phyloP scores from a whole-genome alignment of 768 basidiomycete genomes.

The Trametes sanguinea region DNA sequence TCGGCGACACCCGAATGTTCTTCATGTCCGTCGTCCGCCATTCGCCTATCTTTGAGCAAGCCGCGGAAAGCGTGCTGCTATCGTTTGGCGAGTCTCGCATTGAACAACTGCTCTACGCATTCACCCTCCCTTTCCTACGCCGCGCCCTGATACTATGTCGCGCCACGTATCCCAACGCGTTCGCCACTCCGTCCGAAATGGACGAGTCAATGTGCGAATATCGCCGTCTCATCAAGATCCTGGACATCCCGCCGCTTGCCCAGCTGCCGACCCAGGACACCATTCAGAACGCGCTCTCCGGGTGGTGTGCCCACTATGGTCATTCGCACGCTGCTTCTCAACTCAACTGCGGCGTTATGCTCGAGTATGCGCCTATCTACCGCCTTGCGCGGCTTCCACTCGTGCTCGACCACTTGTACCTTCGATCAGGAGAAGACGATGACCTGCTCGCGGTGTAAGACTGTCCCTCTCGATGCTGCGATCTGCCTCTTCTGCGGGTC shows the following conservation, averaged over 20 bases:
- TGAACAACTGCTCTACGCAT: constrained; percentile 82
- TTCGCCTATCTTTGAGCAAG: constrained; percentile 85
- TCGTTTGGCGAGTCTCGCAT: constrained; percentile 83
- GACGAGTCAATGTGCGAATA: constrained; percentile 67
- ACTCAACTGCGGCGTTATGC: constrained; percentile 71
- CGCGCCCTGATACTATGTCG: constrained; percentile 84
- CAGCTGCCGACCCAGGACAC: constrained; percentile 83
- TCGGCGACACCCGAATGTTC: constrained; percentile 85
- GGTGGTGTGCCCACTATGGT: constrained; percentile 90
- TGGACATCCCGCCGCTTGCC: constrained; percentile 79
- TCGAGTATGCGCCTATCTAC: constrained; percentile 85
- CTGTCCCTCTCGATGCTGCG: constrained; percentile 81
- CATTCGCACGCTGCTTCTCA: constrained; percentile 79
- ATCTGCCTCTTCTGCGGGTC: constrained; percentile 91
- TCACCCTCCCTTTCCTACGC: constrained; percentile 91
- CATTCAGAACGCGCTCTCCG: constrained; percentile 83
- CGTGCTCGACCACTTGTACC: constrained; percentile 81
- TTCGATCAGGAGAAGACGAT: constrained; percentile 71
- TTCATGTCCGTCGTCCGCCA: constrained; percentile 91
- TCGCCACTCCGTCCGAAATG: constrained; percentile 51
- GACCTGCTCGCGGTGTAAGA: constrained; percentile 75
- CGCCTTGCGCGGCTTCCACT: constrained; percentile 80
- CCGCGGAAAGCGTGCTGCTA: constrained; percentile 75
- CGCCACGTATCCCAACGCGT: constrained; percentile 65
- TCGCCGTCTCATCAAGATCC: constrained; percentile 66